These are phyloP conservation scores for Suillus ampliporus DNA, from an alignment of 768 basidiomycete genomes.

Conservation along the genomic window DNA sequence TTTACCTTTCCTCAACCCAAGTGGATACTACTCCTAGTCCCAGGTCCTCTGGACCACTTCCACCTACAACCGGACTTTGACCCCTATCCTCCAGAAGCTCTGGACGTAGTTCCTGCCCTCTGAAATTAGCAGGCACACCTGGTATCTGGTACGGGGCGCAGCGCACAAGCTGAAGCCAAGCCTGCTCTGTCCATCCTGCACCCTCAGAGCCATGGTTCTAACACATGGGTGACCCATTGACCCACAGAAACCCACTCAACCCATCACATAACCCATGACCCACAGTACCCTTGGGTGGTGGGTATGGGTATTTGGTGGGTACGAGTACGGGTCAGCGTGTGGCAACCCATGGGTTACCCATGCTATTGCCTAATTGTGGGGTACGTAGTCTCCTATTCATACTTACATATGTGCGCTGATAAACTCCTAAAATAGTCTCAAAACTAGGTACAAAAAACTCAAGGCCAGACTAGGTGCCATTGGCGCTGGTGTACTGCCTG, in stretches of 20 bases:
- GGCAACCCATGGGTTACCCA: background rate
- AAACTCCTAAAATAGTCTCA: background rate
- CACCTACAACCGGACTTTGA: no score
- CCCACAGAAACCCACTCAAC: background rate
- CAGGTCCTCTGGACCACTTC: no score
- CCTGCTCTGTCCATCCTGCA: no score
- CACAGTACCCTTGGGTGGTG: slow-evolving; percentile 1
- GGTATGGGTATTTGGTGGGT: no score
- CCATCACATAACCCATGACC: background rate
- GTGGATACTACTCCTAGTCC: no score
- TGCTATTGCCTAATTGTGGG: background rate
- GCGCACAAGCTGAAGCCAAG: no score
- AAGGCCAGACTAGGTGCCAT: background rate
- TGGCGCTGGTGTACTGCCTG: slow-evolving; percentile 4
- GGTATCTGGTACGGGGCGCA: no score
- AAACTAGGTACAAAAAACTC: background rate
- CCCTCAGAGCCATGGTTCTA: no score
- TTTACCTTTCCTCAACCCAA: no score
- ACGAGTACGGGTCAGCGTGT: background rate
- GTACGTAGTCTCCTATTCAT: background rate
- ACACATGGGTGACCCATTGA: background rate
- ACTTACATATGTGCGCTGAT: background rate
- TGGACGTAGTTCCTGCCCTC: no score
- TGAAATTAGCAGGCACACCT: no score
- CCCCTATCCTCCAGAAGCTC: no score